A percentile compares a stretch with the other conserved stretches of the same genome.
These are phyloP conservation scores for Penium margaritaceum DNA, from an alignment of 139 green algal species.

Conservation along the genomic window DNA sequence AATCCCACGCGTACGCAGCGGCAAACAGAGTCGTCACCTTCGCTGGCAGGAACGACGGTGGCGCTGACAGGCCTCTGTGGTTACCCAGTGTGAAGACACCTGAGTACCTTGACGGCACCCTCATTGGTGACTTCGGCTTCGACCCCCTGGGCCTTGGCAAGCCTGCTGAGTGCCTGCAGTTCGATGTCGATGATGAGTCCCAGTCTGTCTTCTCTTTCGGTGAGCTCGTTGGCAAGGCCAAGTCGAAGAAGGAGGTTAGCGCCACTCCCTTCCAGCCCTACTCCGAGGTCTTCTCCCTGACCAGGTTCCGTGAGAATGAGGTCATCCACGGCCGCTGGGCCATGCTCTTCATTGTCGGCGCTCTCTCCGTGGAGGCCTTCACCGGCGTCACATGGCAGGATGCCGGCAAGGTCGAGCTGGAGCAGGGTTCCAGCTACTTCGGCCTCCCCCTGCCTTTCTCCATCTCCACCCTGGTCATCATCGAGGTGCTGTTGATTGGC, in stretches of 20 bases:
- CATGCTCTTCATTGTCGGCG: conserved; percentile 47
- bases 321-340: conserved; percentile 51
- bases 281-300: conserved; percentile 76
- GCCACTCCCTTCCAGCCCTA: conserved; percentile 51
- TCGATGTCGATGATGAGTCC: too few relatives aligned
- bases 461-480: conserved; percentile 38
- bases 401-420: conserved; percentile 44
- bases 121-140: too few relatives aligned
- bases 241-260: conserved; percentile 13
- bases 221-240: too few relatives aligned
- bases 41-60: too few relatives aligned
- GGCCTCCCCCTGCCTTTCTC: conserved; percentile 45
- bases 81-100: too few relatives aligned
- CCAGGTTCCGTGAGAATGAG: conserved; percentile 72
- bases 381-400: conserved; percentile 52
- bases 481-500: conserved; percentile 45
- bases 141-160: too few relatives aligned
- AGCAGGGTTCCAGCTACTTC: conserved; percentile 33
- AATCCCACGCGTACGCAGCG: too few relatives aligned
- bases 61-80: too few relatives aligned
- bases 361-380: conserved; percentile 31
- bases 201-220: too few relatives aligned
- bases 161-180: too few relatives aligned
- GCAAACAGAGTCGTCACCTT: too few relatives aligned
- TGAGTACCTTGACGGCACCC: too few relatives aligned